phyloP scores from a whole-genome alignment of 2,329 filamentous ascomycete species.

The Clarireedia paspali region DNA sequence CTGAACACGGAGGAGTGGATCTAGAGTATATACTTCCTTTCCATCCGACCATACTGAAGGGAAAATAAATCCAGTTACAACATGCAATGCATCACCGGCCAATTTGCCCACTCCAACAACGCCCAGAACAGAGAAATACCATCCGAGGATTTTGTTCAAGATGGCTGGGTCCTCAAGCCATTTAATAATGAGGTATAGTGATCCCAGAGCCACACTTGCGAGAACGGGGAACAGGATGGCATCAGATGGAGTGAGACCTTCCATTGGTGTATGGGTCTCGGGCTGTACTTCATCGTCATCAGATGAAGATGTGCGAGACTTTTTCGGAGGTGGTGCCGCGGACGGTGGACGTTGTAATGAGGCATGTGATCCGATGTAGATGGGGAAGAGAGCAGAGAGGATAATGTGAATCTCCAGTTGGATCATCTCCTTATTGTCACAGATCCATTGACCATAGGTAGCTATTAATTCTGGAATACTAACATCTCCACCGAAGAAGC shows the following conservation, averaged over 20 bases:
- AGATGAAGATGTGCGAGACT: slow-evolving; percentile 17
- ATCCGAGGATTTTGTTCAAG: slow-evolving; percentile 74
- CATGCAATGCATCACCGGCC: slow-evolving; percentile 61
- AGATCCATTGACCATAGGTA: slow-evolving; percentile 18
- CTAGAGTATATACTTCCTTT: slow-evolving; percentile 42
- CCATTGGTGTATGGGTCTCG: slow-evolving; percentile 50
- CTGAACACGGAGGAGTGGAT: slow-evolving; percentile 27
- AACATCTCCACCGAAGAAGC: background rate
- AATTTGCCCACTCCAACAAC: slow-evolving; percentile 70
- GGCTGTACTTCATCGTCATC: slow-evolving; percentile 44
- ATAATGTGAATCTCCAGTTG: slow-evolving; percentile 43
- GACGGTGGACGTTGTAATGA: slow-evolving; percentile 77
- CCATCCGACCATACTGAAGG: slow-evolving; percentile 57
- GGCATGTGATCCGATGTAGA: slow-evolving; percentile 79
- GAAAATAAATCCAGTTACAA: slow-evolving; percentile 61
- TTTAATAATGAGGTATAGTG: slow-evolving; percentile 82
- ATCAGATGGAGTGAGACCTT: slow-evolving; percentile 66
- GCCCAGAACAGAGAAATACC: slow-evolving; percentile 75
- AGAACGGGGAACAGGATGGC: slow-evolving; percentile 78
- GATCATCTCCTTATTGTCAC: slow-evolving; percentile 18
- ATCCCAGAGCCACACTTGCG: slow-evolving; percentile 63
- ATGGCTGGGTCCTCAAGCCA: slow-evolving; percentile 76
- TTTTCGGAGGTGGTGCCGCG: slow-evolving; percentile 49
- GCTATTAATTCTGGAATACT: slow-evolving; percentile 15
- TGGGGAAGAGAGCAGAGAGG: slow-evolving; percentile 68